These are phyloP conservation scores for Zelonia costaricensis DNA, from an alignment of 208 protist genomes.

Conservation along the genomic window DNA sequence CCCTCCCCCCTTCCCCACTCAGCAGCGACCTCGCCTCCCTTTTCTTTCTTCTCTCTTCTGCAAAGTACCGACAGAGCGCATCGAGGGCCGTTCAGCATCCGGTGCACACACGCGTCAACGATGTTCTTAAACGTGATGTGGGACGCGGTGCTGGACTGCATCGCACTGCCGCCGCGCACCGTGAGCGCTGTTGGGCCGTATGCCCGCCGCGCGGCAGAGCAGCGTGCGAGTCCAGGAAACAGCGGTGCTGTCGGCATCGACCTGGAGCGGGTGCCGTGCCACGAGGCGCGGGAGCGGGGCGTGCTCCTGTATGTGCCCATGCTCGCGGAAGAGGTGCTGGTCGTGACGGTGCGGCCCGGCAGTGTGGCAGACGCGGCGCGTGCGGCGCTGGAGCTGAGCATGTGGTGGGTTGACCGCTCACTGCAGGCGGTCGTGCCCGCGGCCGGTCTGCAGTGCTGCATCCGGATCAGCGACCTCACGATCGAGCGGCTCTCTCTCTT, in stretches of 20 bases:
- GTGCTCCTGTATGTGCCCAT: neutral
- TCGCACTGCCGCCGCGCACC: neutral
- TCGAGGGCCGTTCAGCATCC: too few relatives aligned
- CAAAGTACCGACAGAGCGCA: too few relatives aligned
- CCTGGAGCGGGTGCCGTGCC: slow-evolving; percentile 1
- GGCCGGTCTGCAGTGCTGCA: slow-evolving; percentile 1
- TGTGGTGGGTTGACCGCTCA: slow-evolving; percentile 34
- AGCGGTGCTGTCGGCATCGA: neutral
- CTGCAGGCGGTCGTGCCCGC: neutral
- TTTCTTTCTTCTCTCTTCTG: neutral
- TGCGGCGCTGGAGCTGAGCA: slow-evolving; percentile 5
- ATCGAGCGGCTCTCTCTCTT: slow-evolving; percentile 11
- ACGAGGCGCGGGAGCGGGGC: neutral
- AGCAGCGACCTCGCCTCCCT: neutral
- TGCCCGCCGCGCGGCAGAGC: neutral
- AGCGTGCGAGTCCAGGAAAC: neutral
- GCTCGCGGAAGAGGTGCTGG: slow-evolving; percentile 6
- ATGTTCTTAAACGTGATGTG: neutral
- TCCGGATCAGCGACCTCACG: slow-evolving; percentile 8
- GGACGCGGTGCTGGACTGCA: neutral
- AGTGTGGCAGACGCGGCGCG: neutral
- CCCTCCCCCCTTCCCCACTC: too few relatives aligned
- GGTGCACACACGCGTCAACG: neutral
- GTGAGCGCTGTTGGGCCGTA: neutral
- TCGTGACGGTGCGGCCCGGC: slow-evolving; percentile 1